A percentile compares a stretch with the other conserved stretches of the same genome.
phyloP scores from a whole-genome alignment of 441 rosid species.

The Erodium moschatum region DNA sequence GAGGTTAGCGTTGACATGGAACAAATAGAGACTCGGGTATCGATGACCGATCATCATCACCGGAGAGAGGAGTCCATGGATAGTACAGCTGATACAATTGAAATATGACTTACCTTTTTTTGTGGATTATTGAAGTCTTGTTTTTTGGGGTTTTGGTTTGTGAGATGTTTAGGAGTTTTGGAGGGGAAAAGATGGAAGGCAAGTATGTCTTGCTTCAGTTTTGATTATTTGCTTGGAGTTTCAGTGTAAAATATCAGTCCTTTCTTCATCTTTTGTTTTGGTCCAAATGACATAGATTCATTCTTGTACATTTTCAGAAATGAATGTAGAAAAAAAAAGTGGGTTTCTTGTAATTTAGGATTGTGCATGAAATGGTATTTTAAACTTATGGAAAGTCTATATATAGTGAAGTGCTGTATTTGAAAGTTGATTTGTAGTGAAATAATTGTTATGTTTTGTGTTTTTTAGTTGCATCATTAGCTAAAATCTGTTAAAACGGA shows the following conservation, averaged over 20 bases:
- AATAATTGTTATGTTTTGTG: no score
- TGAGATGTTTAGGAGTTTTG: constrained; percentile 17
- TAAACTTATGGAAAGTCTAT: no score
- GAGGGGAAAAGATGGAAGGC: constrained; percentile 19
- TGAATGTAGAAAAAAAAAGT: background rate
- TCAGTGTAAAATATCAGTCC: constrained; percentile 1
- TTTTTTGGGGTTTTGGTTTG: constrained; percentile 23
- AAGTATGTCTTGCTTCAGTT: constrained; percentile 18
- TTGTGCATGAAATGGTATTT: no score
- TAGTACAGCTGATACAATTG: constrained; percentile 40
- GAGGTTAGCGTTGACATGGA: constrained; percentile 47
- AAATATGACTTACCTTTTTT: constrained; percentile 25
- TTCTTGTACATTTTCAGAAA: background rate
- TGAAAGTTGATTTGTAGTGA: no score
- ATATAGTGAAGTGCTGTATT: no score
- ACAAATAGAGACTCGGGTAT: constrained; percentile 34
- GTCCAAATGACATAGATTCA: background rate
- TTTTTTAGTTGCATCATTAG: no score
- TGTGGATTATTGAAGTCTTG: background rate
- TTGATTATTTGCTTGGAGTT: background rate
- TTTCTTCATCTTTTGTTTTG: background rate
- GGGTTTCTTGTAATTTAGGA: no score
- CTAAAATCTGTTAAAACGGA: no score
- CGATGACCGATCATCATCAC: constrained; percentile 34
- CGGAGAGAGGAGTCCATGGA: constrained; percentile 63